Evolutionary conservation across 768 basidiomycete species (phyloP).

Genomic region (Boletus huronensis): DNA sequence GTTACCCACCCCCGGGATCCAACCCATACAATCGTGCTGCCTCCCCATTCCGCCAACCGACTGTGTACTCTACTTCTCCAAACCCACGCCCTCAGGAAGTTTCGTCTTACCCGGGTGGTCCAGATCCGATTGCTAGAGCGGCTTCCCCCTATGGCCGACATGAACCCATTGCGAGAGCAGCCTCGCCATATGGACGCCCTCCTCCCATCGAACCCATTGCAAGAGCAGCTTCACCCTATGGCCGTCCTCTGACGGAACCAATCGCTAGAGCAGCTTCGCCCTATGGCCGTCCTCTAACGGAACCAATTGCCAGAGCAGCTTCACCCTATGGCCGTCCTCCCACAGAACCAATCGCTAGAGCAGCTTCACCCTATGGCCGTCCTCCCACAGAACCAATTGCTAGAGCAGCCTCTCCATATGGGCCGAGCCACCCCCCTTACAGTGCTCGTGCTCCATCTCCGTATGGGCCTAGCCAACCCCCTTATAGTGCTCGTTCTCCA

Average conservation of each 20-base stretch:
- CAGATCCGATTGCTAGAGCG: constrained; percentile 32
- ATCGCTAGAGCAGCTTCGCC: constrained; percentile 36
- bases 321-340: constrained; percentile 34
- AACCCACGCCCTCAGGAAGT: constrained; percentile 48
- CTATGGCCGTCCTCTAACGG: constrained; percentile 35
- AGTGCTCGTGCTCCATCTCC: constrained; percentile 28
- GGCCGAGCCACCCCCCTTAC: constrained; percentile 21
- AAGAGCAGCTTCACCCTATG: constrained; percentile 31
- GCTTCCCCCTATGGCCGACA: constrained; percentile 34
- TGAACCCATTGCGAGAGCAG: constrained; percentile 20
- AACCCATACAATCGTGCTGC: constrained; percentile 32
- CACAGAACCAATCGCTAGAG: constrained; percentile 39
- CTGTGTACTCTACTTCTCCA: constrained; percentile 42
- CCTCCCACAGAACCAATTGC: constrained; percentile 40
- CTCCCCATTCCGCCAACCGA: constrained; percentile 32
- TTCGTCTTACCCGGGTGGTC: constrained; percentile 37
- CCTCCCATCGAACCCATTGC: constrained; percentile 22
- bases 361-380: constrained; percentile 33
- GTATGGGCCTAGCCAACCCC: not conserved
- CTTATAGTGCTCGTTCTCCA: constrained; percentile 27
- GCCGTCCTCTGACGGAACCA: constrained; percentile 35
- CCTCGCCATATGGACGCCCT: constrained; percentile 31
- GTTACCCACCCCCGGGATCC: constrained; percentile 30
- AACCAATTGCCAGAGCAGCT: constrained; percentile 39
- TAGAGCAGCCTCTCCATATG: constrained; percentile 36